Base-by-base conservation (phyloP, 805 yeast genomes). In the Yarrowia porcina region DNA sequence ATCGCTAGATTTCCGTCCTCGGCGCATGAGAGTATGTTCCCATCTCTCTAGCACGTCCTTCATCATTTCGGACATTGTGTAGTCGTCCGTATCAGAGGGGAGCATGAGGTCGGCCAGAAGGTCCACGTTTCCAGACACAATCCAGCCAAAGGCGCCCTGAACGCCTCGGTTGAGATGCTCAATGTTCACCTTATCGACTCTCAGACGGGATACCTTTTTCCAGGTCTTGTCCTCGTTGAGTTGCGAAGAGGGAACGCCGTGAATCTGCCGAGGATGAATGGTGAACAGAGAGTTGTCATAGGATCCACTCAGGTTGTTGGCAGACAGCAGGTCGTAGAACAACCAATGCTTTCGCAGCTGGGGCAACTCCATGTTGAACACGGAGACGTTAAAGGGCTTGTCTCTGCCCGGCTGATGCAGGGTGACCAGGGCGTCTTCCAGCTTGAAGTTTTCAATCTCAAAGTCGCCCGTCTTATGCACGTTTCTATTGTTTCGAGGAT, bases 131-230 rank as follows among this genome's bases (percentile, higher is more conserved):
- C 99, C 99, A 65, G 83, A 81, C 6, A 90, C 85, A 63, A 94
- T 93, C 99, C 99, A 94, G 7, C 98, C 97, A 74, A 94, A 90
- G 12, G 98, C 97, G 0, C 99, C 99, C 6, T 69, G 68, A 64
- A 89, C 81, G 0, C 97, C 98, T 1, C 89, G 83, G 71, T 94
- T 94, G 64, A 94, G 75, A 74, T 94, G 98, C 68, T 93, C 96
- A 38, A 94, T 82, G 70, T 85, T 86, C 63, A 94, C 81, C 28
- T 90, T 85, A 71, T 94, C 98, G 36, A 92, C 87, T 56, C 98
- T 77, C 65, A 90, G 79, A 45, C 97, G 79, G 1, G 93, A 90
- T 12, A 88, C 83, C 63, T 86, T 79, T 65, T 80, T 79, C 85
- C 86, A 82, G 11, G 79, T 78, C 28, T 61, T 61, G 25, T 65